These are phyloP conservation scores for Parsonsia alboflavescens DNA, from an alignment of 257 asterid species.

Conservation along the genomic window DNA sequence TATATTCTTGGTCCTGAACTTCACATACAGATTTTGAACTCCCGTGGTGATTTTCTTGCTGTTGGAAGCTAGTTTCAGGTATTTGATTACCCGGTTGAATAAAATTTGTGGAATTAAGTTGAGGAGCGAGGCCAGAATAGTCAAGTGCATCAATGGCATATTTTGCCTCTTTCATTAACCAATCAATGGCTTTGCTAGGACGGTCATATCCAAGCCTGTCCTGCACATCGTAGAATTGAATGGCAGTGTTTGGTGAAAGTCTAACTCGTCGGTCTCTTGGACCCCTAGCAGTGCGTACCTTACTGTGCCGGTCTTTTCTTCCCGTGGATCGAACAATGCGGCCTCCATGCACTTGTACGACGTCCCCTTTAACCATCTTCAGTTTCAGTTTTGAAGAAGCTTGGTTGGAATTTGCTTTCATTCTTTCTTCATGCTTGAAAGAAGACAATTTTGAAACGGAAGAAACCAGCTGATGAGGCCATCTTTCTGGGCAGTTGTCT, in stretches of 20 bases:
- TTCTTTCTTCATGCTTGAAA: slow-evolving; percentile 2
- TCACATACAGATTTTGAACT: slow-evolving; percentile 8
- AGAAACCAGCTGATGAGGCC: slow-evolving; percentile 12
- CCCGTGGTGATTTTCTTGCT: not conserved
- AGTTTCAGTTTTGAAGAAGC: slow-evolving; percentile 1
- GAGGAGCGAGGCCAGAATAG: not conserved
- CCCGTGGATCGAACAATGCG: slow-evolving; percentile 52
- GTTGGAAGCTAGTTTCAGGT: not conserved
- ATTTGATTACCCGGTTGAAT: not conserved
- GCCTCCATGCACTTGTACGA: slow-evolving; percentile 12
- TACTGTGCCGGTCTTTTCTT: slow-evolving; percentile 84
- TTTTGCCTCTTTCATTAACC: slow-evolving; percentile 77
- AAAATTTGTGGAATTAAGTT: slow-evolving; percentile 1
- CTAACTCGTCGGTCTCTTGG: slow-evolving; percentile 78
- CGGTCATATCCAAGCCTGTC: slow-evolving; percentile 81
- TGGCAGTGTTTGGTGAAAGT: slow-evolving; percentile 75
- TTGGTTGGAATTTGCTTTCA: slow-evolving; percentile 1
- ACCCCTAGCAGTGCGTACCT: slow-evolving; percentile 77
- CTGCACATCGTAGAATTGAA: slow-evolving; percentile 79
- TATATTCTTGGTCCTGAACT: slow-evolving; percentile 12
- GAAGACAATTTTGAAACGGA: not conserved
- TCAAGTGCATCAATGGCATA: slow-evolving; percentile 28
- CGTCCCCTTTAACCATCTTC: slow-evolving; percentile 3
- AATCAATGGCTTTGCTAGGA: slow-evolving; percentile 94
- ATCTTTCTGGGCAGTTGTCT: not conserved